A percentile compares a stretch with the other conserved stretches of the same genome.
phyloP scores from a whole-genome alignment of 2,329 filamentous ascomycete genomes.

The Amauroascus niger region DNA sequence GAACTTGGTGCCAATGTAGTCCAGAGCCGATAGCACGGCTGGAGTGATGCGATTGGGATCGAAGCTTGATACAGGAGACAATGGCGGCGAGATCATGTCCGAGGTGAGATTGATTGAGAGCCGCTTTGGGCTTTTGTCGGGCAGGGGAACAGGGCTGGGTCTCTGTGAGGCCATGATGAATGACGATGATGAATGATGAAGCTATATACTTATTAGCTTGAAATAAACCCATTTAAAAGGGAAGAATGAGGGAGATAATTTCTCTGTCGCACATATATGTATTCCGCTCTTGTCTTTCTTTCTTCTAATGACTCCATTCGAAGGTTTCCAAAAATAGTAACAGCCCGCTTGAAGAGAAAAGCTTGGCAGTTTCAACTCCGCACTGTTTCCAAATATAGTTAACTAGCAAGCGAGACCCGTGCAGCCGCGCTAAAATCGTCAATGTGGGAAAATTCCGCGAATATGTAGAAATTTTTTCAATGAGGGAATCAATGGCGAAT shows the following conservation, averaged over 20 bases:
- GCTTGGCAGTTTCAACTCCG: too few species aligned
- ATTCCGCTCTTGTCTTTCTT: too few species aligned
- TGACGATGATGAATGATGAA: neutral
- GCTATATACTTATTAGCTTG: too few species aligned
- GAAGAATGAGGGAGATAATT: too few species aligned
- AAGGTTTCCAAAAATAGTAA: constrained; percentile 4
- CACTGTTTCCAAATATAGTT: constrained; percentile 1
- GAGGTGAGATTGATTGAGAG: constrained; percentile 22
- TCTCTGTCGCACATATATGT: too few species aligned
- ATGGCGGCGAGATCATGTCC: constrained; percentile 36
- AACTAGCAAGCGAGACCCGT: neutral
- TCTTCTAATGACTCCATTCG: neutral
- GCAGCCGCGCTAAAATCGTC: neutral
- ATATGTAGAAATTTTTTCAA: too few species aligned
- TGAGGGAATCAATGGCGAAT: too few species aligned
- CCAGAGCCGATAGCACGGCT: constrained; percentile 32
- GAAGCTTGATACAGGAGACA: constrained; percentile 33
- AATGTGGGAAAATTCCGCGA: too few species aligned
- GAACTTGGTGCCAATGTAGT: constrained; percentile 35
- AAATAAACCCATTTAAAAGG: too few species aligned
- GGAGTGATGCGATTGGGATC: constrained; percentile 27
- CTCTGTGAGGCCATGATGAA: neutral
- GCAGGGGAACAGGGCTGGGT: neutral
- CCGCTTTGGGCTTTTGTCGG: neutral
- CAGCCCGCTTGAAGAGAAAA: too few species aligned